Evolutionary conservation across 768 basidiomycete species (phyloP).

Genomic region (Cystofilobasidium bisporidii): DNA sequence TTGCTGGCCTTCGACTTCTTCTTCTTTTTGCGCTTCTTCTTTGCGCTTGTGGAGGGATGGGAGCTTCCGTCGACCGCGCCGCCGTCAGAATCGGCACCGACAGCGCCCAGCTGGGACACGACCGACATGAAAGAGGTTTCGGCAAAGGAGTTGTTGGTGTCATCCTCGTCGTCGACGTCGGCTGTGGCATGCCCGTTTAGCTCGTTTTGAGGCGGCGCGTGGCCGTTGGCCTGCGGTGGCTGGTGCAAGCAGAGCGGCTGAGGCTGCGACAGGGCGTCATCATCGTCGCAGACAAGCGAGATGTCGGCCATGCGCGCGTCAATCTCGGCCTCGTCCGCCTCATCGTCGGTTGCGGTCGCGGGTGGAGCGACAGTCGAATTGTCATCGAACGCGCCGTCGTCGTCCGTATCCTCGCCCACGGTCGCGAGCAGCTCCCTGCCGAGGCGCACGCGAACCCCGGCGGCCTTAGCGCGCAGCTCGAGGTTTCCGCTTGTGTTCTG

Average conservation of each 20-base stretch:
- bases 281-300: no score
- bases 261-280: no score
- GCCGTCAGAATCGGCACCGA: neutral
- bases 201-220: no score
- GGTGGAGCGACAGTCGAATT: no score
- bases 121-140: neutral
- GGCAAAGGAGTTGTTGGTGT: no score
- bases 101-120: neutral
- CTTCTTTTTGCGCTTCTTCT: constrained; percentile 4
- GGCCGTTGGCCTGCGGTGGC: no score
- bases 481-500: constrained; percentile 3
- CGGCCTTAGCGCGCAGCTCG: neutral
- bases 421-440: neutral
- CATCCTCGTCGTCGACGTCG: no score
- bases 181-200: no score
- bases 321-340: no score
- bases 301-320: no score
- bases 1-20: constrained; percentile 1
- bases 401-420: constrained; percentile 1
- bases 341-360: no score
- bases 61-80: neutral
- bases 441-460: neutral
- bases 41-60: neutral
- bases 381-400: neutral
- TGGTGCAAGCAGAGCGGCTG: no score